A percentile compares a stretch with the other conserved stretches of the same genome.
These are phyloP conservation scores for Ogataea degrootiae DNA, from an alignment of 805 yeast genomes.

Conservation along the genomic window DNA sequence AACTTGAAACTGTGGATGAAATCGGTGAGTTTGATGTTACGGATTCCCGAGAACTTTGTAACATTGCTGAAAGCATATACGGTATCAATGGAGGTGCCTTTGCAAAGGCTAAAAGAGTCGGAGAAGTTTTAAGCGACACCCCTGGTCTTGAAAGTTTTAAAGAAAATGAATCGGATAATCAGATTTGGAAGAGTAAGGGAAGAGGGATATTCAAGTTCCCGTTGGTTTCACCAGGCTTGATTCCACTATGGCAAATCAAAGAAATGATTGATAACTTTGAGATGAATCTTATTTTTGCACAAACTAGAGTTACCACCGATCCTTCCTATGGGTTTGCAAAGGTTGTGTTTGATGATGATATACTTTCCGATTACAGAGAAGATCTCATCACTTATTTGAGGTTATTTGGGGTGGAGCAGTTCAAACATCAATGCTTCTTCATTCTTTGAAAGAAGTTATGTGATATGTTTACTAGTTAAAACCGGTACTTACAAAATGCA, in stretches of 20 bases:
- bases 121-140: background rate
- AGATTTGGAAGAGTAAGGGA: slow-evolving; percentile 8
- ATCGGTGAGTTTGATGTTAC: slow-evolving; percentile 10
- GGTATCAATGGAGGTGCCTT: slow-evolving; percentile 32
- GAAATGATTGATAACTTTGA: slow-evolving; percentile 30
- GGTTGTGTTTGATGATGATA: slow-evolving; percentile 6
- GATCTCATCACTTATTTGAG: slow-evolving; percentile 39
- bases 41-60: slow-evolving; percentile 3
- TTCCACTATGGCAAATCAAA: slow-evolving; percentile 43
- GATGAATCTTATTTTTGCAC: slow-evolving; percentile 6
- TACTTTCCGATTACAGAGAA: slow-evolving; percentile 15
- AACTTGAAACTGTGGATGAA: slow-evolving; percentile 4
- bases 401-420: slow-evolving; percentile 37
- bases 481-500: too few species aligned
- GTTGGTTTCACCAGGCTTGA: slow-evolving; percentile 44
- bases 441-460: background rate
- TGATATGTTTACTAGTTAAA: too few species aligned
- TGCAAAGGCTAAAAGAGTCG: slow-evolving; percentile 5
- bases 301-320: slow-evolving; percentile 2
- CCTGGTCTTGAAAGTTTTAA: slow-evolving; percentile 9
- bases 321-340: background rate
- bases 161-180: slow-evolving; percentile 11
- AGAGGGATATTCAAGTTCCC: slow-evolving; percentile 29
- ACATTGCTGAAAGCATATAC: slow-evolving; percentile 35
- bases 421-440: slow-evolving; percentile 11